Evolutionary conservation across 495 filamentous ascomycete genomes (phyloP).

Genomic region (Viridothelium virens): DNA sequence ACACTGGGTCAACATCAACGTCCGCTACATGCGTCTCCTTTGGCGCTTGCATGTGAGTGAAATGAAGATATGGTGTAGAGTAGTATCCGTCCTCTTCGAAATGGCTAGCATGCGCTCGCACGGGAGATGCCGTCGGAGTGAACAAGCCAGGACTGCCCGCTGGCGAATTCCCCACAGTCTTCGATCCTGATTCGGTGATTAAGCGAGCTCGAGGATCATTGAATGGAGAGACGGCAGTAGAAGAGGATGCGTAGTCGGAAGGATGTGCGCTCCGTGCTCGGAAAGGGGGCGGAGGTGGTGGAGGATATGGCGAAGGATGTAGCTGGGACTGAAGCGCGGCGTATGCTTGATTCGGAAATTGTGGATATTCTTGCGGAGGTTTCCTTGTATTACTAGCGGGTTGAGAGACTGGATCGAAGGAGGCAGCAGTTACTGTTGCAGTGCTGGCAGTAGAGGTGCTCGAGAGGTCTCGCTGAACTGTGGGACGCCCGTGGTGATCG

Average conservation of each 20-base stretch:
- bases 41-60: conserved; percentile 35
- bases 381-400: conserved; percentile 14
- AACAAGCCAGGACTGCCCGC: conserved; percentile 36
- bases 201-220: conserved; percentile 19
- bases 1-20: conserved; percentile 75
- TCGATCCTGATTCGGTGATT: conserved; percentile 29
- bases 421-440: conserved; percentile 26
- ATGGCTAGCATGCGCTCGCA: conserved; percentile 18
- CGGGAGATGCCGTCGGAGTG: conserved; percentile 27
- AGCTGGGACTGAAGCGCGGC: conserved; percentile 38
- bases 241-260: conserved; percentile 26
- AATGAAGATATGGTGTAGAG: conserved; percentile 38
- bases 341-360: conserved; percentile 38
- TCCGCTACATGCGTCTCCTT: conserved; percentile 72
- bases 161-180: conserved; percentile 37
- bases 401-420: conserved; percentile 16
- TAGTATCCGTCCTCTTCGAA: conserved; percentile 32
- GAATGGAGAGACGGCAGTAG: conserved; percentile 26
- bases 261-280: conserved; percentile 33
- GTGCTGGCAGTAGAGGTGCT: conserved; percentile 29
- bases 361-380: conserved; percentile 23
- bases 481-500: conserved; percentile 21
- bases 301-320: conserved; percentile 30
- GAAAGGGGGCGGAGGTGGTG: conserved; percentile 25
- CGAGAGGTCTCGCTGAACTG: conserved; percentile 26